Conservation (phyloP, 805 yeast genomes). For the Candida rishiriensis region DNA sequence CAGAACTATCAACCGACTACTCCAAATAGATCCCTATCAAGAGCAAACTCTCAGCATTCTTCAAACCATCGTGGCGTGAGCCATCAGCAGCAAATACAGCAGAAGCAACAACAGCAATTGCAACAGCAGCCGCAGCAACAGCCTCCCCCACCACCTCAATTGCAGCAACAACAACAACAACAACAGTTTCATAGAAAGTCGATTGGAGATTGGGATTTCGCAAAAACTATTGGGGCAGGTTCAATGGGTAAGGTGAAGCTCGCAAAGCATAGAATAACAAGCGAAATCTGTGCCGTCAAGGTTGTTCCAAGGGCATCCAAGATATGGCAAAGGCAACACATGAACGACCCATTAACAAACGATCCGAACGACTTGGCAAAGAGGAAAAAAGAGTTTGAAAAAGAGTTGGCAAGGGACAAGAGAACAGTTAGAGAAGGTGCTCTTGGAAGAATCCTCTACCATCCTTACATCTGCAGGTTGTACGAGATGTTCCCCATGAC, state of each 20-base stretch:
- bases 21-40: slow-evolving; percentile 9
- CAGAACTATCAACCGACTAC: slow-evolving; percentile 2
- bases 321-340: slow-evolving; percentile 67
- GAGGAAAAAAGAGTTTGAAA: slow-evolving; percentile 66
- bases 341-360: slow-evolving; percentile 60
- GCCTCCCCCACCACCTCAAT: slow-evolving; percentile 11
- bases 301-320: slow-evolving; percentile 88
- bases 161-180: slow-evolving; percentile 11
- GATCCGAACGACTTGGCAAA: slow-evolving; percentile 54
- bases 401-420: slow-evolving; percentile 84
- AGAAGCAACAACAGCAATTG: slow-evolving; percentile 6
- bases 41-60: slow-evolving; percentile 9
- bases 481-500: slow-evolving; percentile 96
- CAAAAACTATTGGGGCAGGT: slow-evolving; percentile 95
- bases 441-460: slow-evolving; percentile 81
- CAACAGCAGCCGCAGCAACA: slow-evolving; percentile 6
- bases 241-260: slow-evolving; percentile 98
- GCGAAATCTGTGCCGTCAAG: slow-evolving; percentile 85
- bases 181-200: slow-evolving; percentile 76
- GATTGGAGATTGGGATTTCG: slow-evolving; percentile 95
- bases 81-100: slow-evolving; percentile 5
- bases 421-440: slow-evolving; percentile 96
- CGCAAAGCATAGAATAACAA: slow-evolving; percentile 79
- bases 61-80: slow-evolving; percentile 6
- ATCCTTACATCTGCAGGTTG: slow-evolving; percentile 86